Evolutionary conservation across 352 stramenopile genomes (phyloP).

Genomic region (Pythium rishiriense): DNA sequence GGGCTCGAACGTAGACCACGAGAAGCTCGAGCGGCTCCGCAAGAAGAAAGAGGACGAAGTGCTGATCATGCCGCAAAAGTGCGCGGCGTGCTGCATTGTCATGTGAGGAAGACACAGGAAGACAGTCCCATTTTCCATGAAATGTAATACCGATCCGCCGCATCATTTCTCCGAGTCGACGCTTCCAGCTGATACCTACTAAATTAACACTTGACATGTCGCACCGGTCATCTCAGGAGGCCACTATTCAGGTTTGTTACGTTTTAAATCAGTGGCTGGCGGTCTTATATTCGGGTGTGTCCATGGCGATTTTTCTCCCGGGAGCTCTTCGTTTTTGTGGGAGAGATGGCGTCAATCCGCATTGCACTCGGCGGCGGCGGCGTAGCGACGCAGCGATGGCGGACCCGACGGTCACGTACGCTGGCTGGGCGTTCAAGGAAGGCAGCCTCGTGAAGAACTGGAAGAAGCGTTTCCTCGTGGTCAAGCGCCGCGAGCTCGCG

Average conservation of each 20-base stretch:
- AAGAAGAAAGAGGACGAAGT: slow-evolving; percentile 27
- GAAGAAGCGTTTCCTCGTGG: slow-evolving; percentile 86
- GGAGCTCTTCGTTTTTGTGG: background rate
- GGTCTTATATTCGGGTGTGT: slow-evolving; percentile 9
- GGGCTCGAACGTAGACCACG: slow-evolving; percentile 40
- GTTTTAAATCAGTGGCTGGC: slow-evolving; percentile 1
- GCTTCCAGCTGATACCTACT: background rate
- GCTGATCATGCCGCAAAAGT: slow-evolving; percentile 38
- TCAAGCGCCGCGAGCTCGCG: slow-evolving; percentile 67
- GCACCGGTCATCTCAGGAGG: slow-evolving; percentile 11
- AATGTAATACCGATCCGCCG: background rate
- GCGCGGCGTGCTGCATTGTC: slow-evolving; percentile 58
- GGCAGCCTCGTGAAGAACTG: slow-evolving; percentile 78
- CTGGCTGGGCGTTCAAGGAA: slow-evolving; percentile 79
- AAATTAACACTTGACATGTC: slow-evolving; percentile 5
- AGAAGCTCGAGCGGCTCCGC: slow-evolving; percentile 29
- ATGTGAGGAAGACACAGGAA: slow-evolving; percentile 22
- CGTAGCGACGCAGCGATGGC: background rate
- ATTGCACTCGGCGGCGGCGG: background rate
- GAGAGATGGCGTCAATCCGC: background rate
- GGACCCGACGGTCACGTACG: slow-evolving; percentile 56
- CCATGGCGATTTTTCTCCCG: background rate
- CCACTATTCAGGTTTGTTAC: slow-evolving; percentile 6
- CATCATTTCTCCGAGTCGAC: no score
- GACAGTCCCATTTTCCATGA: slow-evolving; percentile 1